These are phyloP conservation scores for Yarrowia bubula DNA, from an alignment of 805 yeast genomes.

Conservation along the genomic window DNA sequence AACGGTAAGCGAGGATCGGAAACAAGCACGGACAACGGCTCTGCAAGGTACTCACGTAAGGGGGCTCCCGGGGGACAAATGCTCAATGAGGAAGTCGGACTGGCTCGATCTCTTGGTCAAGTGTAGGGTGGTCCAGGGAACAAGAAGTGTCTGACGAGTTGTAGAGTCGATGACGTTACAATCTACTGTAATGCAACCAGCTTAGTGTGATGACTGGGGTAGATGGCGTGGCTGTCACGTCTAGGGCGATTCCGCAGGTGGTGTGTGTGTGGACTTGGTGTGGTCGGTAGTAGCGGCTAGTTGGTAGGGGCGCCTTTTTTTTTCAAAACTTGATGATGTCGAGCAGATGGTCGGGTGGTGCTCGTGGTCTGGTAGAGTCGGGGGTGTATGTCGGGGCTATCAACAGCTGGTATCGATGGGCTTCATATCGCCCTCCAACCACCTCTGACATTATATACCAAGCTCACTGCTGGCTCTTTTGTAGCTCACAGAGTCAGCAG, in stretches of 20 bases:
- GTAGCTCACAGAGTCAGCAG: slow-evolving; percentile 18
- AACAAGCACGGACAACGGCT: not conserved
- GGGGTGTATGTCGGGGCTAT: not conserved
- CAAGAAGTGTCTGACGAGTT: not conserved
- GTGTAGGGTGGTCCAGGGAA: not conserved
- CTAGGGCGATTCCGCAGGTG: not conserved
- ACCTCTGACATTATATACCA: slow-evolving; percentile 14
- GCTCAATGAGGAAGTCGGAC: no score
- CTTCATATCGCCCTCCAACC: not conserved
- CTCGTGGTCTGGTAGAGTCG: not conserved
- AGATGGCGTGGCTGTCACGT: slow-evolving; percentile 16
- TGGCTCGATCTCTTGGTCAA: not conserved
- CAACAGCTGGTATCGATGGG: not conserved
- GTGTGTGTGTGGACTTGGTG: not conserved
- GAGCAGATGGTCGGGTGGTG: not conserved
- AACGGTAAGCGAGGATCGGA: not conserved
- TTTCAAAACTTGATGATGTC: not conserved
- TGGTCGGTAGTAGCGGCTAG: not conserved
- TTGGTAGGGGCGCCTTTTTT: not conserved
- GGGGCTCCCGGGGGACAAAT: no score
- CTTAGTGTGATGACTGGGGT: slow-evolving; percentile 25
- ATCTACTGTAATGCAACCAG: not conserved
- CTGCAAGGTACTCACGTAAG: not conserved
- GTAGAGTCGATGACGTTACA: not conserved
- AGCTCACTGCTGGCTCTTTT: slow-evolving; percentile 3